A percentile compares a stretch with the other conserved stretches of the same genome.
Evolutionary conservation across 148 eudicot species (phyloP).

Genomic region (Dysphania ambrosioides): DNA sequence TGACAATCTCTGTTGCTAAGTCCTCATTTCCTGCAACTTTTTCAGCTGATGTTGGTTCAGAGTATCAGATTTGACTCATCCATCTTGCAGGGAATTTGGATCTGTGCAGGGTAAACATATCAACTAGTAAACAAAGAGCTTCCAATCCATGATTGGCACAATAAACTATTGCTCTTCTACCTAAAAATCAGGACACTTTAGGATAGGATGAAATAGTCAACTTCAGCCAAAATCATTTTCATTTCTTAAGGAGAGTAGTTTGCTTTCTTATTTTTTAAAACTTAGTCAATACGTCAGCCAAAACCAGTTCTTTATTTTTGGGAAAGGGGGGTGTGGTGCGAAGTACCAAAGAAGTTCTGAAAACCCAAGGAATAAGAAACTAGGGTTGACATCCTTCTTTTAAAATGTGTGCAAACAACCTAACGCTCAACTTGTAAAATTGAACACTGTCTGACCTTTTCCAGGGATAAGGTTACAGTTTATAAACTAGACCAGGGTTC

Average conservation of each 20-base stretch:
- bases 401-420: neutral
- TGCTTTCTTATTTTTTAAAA: neutral
- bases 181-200: neutral
- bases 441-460: neutral
- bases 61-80: neutral
- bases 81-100: neutral
- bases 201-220: neutral
- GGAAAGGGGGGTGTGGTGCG: too few relatives aligned
- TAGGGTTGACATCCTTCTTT: neutral
- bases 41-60: conserved; percentile 22
- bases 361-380: too few relatives aligned
- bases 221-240: neutral
- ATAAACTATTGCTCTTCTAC: neutral
- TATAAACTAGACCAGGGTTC: neutral
- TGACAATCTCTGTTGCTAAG: conserved; percentile 15
- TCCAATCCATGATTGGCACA: neutral
- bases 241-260: neutral
- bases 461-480: neutral
- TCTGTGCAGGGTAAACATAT: neutral
- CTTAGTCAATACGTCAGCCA: neutral
- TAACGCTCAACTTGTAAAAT: neutral
- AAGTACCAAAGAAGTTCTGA: too few relatives aligned
- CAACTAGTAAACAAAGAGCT: neutral
- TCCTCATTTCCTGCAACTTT: conserved; percentile 24
- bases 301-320: neutral